phyloP scores from a whole-genome alignment of 108 stramenopile species.

The Nannochloropsis oceanica region DNA sequence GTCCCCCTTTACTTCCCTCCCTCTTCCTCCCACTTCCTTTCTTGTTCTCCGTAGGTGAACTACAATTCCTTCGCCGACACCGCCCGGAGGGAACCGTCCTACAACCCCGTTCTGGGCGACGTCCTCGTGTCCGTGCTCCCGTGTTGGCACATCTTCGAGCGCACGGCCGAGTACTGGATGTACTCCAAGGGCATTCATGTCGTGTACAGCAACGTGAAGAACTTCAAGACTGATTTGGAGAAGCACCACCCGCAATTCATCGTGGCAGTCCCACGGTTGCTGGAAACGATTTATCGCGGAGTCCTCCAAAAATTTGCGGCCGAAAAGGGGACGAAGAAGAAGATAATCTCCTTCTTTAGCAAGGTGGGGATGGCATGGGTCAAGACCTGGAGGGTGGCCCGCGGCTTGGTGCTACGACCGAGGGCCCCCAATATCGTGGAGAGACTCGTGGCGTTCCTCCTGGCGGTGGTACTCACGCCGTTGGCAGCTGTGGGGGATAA shows the following conservation, averaged over 20 bases:
- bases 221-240: slow-evolving; percentile 77
- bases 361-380: slow-evolving; percentile 37
- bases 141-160: slow-evolving; percentile 32
- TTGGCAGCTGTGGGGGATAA: slow-evolving; percentile 67
- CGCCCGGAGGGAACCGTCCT: not conserved
- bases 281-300: slow-evolving; percentile 62
- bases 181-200: slow-evolving; percentile 9
- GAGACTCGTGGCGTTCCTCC: slow-evolving; percentile 38
- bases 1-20: too few relatives aligned
- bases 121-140: slow-evolving; percentile 17
- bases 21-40: too few relatives aligned
- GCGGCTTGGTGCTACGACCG: slow-evolving; percentile 56
- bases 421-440: slow-evolving; percentile 37
- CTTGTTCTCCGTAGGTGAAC: not conserved
- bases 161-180: slow-evolving; percentile 29
- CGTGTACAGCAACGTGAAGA: slow-evolving; percentile 66
- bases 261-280: slow-evolving; percentile 71
- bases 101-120: slow-evolving; percentile 25
- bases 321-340: slow-evolving; percentile 36
- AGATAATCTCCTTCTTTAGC: slow-evolving; percentile 51
- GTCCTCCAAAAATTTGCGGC: slow-evolving; percentile 69
- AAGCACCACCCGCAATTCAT: slow-evolving; percentile 78
- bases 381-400: slow-evolving; percentile 45
- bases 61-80: not conserved
- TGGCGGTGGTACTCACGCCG: slow-evolving; percentile 46